Base-by-base conservation (phyloP, 768 basidiomycete genomes). In the Mycena latifolia region DNA sequence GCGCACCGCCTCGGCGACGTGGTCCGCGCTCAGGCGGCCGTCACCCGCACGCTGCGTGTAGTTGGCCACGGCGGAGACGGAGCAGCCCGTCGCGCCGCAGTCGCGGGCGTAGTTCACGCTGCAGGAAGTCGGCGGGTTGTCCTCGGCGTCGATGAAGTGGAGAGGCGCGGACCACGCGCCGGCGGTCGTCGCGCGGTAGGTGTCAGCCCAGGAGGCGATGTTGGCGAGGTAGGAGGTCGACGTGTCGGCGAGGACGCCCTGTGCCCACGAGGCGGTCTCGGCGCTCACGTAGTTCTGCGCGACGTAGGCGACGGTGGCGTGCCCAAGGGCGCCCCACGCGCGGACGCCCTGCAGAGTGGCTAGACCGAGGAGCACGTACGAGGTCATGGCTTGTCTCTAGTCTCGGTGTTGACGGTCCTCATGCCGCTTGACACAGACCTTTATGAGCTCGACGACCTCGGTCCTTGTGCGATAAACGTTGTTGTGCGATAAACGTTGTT, bases 41-140 rank as follows among this genome's bases (percentile, higher is more conserved):
- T 78, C 69, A 22, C 63, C 69, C 25, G 78, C 73, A 5, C 79
- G 77, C 27, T 60, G 70, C 11, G 81, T 82, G 67, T 81, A 82
- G 70, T 82, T 82, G 2, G 80, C 79, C 22, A 82, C 79, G 28
- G 81, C 80, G 22, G 72, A 73, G 41, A 80, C 75, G 75, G 56
- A 8, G 43, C 48, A 46, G 1, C 58, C 69, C 20, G 68, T 20
- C 18, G 68, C 28, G 18, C 71, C 76, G 66, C 81, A 81, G 63
- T 81, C 80, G 31, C 79, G 78, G 0, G 70, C 63, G 52, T 75
- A 71, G 20, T 69, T 24, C 12, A 81, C 80, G 8, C 78, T 77
- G 72, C 81, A 82, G 14, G 76, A 75, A 8, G 65, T 73, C 22
- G 55, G 66, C 27, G 74, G 72, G 28, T 75, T 76, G 61, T 69